A percentile compares a stretch with the other conserved stretches of the same genome.
phyloP scores from a whole-genome alignment of 768 basidiomycete genomes.

The Naganishia vishniacii region DNA sequence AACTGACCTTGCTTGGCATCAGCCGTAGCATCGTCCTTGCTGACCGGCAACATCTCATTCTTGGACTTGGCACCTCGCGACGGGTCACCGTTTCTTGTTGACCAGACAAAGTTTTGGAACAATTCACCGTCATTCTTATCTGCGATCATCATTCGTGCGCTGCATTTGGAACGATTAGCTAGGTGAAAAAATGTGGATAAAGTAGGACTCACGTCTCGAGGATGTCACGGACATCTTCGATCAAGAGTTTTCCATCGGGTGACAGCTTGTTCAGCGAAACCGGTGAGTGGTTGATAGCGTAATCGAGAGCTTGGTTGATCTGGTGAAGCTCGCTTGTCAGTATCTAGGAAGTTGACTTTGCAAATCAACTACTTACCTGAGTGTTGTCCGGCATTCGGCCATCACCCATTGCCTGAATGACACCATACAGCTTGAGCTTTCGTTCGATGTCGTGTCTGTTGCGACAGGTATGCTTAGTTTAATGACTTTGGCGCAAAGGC shows the following conservation, averaged over 20 bases:
- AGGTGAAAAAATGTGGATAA: background rate
- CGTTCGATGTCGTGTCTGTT: constrained; percentile 61
- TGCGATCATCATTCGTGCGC: constrained; percentile 58
- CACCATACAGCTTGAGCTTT: constrained; percentile 77
- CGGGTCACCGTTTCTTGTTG: constrained; percentile 53
- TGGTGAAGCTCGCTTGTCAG: too few species aligned
- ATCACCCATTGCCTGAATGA: constrained; percentile 71
- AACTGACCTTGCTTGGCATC: constrained; percentile 57
- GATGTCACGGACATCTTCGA: constrained; percentile 55
- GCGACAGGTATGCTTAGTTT: constrained; percentile 32
- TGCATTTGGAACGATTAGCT: constrained; percentile 21
- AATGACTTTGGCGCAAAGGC: constrained; percentile 67
- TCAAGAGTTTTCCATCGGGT: constrained; percentile 66
- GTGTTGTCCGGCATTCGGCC: constrained; percentile 72
- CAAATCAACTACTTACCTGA: constrained; percentile 25
- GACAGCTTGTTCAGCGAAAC: constrained; percentile 66
- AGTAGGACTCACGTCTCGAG: constrained; percentile 21
- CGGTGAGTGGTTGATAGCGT: constrained; percentile 60
- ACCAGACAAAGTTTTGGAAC: constrained; percentile 84
- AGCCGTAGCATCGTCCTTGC: constrained; percentile 55
- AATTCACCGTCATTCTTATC: constrained; percentile 86
- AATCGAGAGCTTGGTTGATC: constrained; percentile 66
- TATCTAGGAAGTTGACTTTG: too few species aligned
- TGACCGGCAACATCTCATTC: constrained; percentile 55
- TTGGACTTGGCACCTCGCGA: constrained; percentile 50